Base-by-base conservation (phyloP, 2,329 filamentous ascomycete species). In the Diaporthe ampelina region DNA sequence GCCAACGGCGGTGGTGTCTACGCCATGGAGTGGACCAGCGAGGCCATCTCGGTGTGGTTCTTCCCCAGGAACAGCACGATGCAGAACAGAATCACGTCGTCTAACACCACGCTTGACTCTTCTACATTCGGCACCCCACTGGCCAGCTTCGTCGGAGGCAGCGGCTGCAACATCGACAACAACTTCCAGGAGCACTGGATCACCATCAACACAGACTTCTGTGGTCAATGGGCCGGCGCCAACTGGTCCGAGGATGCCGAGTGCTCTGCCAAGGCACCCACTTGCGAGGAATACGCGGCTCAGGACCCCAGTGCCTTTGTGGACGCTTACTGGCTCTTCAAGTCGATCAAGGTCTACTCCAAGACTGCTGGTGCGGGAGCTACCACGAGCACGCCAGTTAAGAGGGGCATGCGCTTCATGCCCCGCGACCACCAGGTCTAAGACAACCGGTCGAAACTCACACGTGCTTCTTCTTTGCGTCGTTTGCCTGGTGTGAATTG, bases 211-310 rank as follows among this genome's bases (percentile, higher is more conserved):
- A 76, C 72, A 21, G 70, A 73, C n/a, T 76, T 76, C 26, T 98
- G 95, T 83, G 95, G 95, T 26, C 90, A 93, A 80, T 98, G 95
- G 95, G 95, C 95, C 10, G 94, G 94, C 32, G 81, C 85, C 56
- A 24, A 15, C 45, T 97, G 93, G 92, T 79, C 80, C 65, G 79
- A 82, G 43, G 87, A 91, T 75, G 76, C 83, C 6, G 87, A 88
- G 57, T 95, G 94, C 82, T 84, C 87, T 1, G 83, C 88, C 54
- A 86, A 90, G 77, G 93, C 91, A 0, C 76, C 83, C 52, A 92
- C 91, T 0, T 98, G 95, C 85, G 81, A 91, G 37, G 89, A 91
- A 32, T 97, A 91, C 81, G 95, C 97, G 29, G 86, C 87, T 72
- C 85, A 95, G 52, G 73, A 76, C 59, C 73, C 75, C 8, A 43